Evolutionary conservation across 495 filamentous ascomycete species (phyloP), one percentile per base, ranked within the genome.

Genomic region (Rostrohypoxylon terebratum): DNA sequence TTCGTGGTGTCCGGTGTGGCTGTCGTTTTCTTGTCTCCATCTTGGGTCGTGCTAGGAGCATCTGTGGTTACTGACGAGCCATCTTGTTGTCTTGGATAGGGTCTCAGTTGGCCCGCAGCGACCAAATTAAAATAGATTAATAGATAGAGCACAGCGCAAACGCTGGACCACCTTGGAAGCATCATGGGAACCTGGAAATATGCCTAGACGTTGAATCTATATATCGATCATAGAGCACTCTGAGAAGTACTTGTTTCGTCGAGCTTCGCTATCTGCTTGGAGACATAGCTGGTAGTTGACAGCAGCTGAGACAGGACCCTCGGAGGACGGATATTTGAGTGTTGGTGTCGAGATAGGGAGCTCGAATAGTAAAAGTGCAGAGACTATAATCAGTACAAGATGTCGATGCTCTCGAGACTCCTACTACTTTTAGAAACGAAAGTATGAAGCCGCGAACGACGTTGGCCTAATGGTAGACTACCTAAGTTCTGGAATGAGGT

Each of bases 61-160:
- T 58, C 65, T 5, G 69, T 68, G 18, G 70, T 70, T 31, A 58
- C 45, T 5, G 74, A 33, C 31, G 76, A 59, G 20, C 59, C 71
- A 54, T 81, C 71, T 61, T 80, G 76, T 61, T 80, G 76, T 65
- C 73, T 80, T 45, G 50, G 66, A 31, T 67, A 63, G 13, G 47
- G 57, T 4, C 66, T 59, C 21, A 62, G 51, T 11, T 44, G 66
- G 1, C 36, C 74, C 9, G 69, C 69, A 1, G 61, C 44, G 1
- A 66, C 73, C 18, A 62, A 21, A 44, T 72, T 40, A 47, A 77
- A 65, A 48, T 72, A 59, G 9, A 80, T 21, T 59, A 62, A 40
- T 1, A 81, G 53, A 47, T 75, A 81, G 47, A 82, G 70, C 63
- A 82, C 51, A 60, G 76, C 72, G 71, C 63, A 72, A 40, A 74